phyloP scores from a whole-genome alignment of 2,329 filamentous ascomycete species.

The Fusarium abutilonis region DNA sequence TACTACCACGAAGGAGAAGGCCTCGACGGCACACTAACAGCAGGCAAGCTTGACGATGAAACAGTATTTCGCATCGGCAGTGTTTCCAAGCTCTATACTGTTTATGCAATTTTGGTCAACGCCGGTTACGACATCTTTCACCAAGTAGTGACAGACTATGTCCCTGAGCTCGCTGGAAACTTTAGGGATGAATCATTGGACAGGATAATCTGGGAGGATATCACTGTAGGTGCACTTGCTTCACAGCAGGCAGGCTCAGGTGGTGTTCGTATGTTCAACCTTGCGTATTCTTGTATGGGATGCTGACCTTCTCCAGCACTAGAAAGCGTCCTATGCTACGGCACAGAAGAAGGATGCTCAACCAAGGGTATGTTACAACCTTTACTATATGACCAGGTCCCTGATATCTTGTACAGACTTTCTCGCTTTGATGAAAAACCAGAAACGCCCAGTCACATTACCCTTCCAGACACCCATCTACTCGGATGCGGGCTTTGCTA shows the following conservation, averaged over 20 bases:
- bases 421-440: conserved; percentile 14
- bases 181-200: conserved; percentile 2
- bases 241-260: conserved; percentile 35
- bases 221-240: conserved; percentile 39
- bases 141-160: conserved; percentile 42
- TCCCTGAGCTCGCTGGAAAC: conserved; percentile 41
- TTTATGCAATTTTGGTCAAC: conserved; percentile 41
- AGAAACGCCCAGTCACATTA: conserved; percentile 4
- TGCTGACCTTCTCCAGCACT: not conserved
- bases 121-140: conserved; percentile 38
- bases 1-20: conserved; percentile 22
- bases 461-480: conserved; percentile 17
- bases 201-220: conserved; percentile 29
- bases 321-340: not conserved
- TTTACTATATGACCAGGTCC: no score
- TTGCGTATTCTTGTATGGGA: not conserved
- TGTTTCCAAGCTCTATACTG: conserved; percentile 45
- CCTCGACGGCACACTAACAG: conserved; percentile 9
- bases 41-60: conserved; percentile 26
- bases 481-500: conserved; percentile 22
- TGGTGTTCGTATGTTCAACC: conserved; percentile 5
- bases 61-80: conserved; percentile 46
- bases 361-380: not conserved
- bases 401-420: conserved; percentile 1
- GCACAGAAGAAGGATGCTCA: not conserved